Conservation (phyloP, 306 rosid species). For the Vachellia pachyceras region DNA sequence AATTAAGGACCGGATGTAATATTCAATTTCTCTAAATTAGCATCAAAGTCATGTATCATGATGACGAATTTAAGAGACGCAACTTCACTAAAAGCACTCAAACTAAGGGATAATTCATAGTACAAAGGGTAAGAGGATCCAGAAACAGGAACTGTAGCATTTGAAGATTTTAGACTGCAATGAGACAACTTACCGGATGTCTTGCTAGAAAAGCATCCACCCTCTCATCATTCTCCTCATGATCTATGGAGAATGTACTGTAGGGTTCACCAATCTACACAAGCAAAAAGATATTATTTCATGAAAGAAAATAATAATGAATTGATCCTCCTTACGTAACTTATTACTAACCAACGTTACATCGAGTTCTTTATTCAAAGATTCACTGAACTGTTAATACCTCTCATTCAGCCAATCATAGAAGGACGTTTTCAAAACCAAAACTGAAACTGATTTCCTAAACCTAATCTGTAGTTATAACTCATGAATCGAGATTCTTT, state of each 20-base stretch:
- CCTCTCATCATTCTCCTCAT: constrained; percentile 87
- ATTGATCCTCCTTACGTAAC: constrained; percentile 14
- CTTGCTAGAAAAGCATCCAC: constrained; percentile 78
- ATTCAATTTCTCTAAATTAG: no score
- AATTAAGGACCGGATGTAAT: no score
- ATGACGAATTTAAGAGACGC: neutral
- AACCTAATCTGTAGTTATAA: constrained; percentile 5
- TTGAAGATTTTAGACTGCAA: neutral
- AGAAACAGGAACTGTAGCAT: constrained; percentile 6
- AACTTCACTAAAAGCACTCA: neutral
- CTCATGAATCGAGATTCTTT: neutral
- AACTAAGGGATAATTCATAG: neutral
- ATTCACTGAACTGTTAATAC: constrained; percentile 4
- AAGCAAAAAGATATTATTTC: constrained; percentile 30
- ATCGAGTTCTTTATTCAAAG: constrained; percentile 20
- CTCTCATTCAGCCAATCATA: constrained; percentile 2
- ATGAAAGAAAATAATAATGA: constrained; percentile 26
- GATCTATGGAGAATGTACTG: constrained; percentile 92
- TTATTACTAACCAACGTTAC: constrained; percentile 15
- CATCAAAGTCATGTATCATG: neutral
- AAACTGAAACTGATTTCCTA: constrained; percentile 15
- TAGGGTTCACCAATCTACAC: constrained; percentile 80
- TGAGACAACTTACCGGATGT: constrained; percentile 65
- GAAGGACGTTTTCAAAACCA: constrained; percentile 18
- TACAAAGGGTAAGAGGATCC: neutral